Percentiles rank a stretch among this genome's conserved stretches.
Evolutionary conservation across 2,329 filamentous ascomycete genomes (phyloP).

Genomic region (Fusarium sp.): DNA sequence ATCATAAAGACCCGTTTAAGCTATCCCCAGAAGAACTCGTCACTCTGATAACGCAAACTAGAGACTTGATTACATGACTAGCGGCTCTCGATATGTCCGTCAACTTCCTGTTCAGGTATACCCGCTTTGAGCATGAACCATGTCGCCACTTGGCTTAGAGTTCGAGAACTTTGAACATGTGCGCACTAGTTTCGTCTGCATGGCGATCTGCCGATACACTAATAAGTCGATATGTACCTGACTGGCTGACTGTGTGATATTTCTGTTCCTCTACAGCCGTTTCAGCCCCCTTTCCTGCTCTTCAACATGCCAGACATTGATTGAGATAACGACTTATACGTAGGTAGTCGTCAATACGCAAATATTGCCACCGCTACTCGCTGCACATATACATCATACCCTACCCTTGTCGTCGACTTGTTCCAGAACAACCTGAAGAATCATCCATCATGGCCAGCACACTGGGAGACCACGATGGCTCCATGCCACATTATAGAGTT

Average conservation of each 20-base stretch:
- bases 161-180: conserved; percentile 21
- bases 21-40: conserved; percentile 27
- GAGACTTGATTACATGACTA: conserved; percentile 28
- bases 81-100: conserved; percentile 26
- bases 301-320: conserved; percentile 2
- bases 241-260: conserved; percentile 8
- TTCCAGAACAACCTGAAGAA: background rate
- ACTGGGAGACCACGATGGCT: conserved; percentile 14
- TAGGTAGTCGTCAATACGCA: conserved; percentile 1
- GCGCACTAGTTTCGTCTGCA: conserved; percentile 22
- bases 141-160: conserved; percentile 27
- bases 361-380: background rate
- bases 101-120: conserved; percentile 34
- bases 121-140: conserved; percentile 25
- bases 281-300: background rate
- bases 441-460: conserved; percentile 17
- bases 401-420: background rate
- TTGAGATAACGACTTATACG: conserved; percentile 4
- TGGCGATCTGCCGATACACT: conserved; percentile 29
- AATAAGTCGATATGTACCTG: conserved; percentile 7
- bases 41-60: conserved; percentile 15
- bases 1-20: conserved; percentile 2
- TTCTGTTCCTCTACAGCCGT: conserved; percentile 15
- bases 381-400: background rate
- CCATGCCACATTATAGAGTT: conserved; percentile 13